These are phyloP conservation scores for Talaromyces sp. DNA, from an alignment of 2,329 filamentous ascomycete genomes.

Conservation along the genomic window DNA sequence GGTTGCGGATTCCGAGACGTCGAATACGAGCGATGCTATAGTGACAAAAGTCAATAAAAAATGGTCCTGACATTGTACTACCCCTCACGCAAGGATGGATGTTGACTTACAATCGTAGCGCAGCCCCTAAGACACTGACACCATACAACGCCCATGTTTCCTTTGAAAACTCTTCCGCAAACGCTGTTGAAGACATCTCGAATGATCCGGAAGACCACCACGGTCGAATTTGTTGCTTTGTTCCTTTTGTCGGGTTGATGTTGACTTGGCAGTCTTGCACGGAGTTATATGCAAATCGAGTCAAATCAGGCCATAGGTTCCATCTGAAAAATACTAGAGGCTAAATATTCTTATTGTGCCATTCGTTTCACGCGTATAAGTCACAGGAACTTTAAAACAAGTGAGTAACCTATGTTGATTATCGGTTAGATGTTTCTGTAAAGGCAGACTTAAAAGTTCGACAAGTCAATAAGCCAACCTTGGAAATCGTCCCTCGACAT, in stretches of 20 bases:
- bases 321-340: background rate
- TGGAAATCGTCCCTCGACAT: background rate
- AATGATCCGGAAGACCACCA: background rate
- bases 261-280: background rate
- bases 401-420: background rate
- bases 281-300: background rate
- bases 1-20: slow-evolving; percentile 48
- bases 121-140: slow-evolving; percentile 39
- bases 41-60: background rate
- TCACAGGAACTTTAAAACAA: too few relatives aligned
- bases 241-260: background rate
- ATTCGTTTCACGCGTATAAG: background rate
- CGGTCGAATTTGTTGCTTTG: background rate
- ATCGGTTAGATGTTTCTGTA: background rate
- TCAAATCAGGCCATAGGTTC: background rate
- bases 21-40: slow-evolving; percentile 40
- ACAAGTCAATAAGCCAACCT: background rate
- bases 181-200: slow-evolving; percentile 24
- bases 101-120: slow-evolving; percentile 43
- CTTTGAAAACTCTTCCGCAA: slow-evolving; percentile 30
- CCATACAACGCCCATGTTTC: slow-evolving; percentile 46
- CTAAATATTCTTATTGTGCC: background rate
- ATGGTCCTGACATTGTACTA: background rate
- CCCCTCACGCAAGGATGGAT: background rate
- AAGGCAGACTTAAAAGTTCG: background rate